phyloP scores from a whole-genome alignment of 495 filamentous ascomycete species.

The Bacidia gigantensis region DNA sequence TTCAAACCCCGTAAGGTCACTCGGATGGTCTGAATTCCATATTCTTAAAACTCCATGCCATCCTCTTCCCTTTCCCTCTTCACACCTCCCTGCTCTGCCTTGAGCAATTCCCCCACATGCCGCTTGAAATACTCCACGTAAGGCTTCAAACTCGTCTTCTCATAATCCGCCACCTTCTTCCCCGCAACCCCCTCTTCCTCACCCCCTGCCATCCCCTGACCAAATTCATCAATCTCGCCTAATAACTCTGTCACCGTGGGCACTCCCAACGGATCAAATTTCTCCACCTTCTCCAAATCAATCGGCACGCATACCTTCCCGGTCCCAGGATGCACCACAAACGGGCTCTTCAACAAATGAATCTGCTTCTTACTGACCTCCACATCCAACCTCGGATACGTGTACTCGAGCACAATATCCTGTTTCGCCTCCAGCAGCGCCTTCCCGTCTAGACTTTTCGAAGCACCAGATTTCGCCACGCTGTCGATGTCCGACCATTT shows the following conservation, averaged over 20 bases:
- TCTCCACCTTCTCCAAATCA: constrained; percentile 50
- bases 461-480: constrained; percentile 58
- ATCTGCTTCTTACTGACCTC: constrained; percentile 95
- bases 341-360: constrained; percentile 91
- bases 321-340: constrained; percentile 90
- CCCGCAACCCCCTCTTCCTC: constrained; percentile 22
- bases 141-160: constrained; percentile 89
- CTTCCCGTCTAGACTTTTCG: constrained; percentile 47
- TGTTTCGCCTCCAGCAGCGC: constrained; percentile 78
- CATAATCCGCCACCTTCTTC: constrained; percentile 65
- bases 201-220: constrained; percentile 11
- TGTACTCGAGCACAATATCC: constrained; percentile 91
- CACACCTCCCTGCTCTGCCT: constrained; percentile 54
- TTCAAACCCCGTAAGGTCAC: no score
- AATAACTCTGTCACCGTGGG: constrained; percentile 75
- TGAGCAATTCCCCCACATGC: constrained; percentile 65
- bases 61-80: constrained; percentile 60
- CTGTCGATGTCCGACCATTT: constrained; percentile 94
- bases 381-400: constrained; percentile 92
- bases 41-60: constrained; percentile 40
- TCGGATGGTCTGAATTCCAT: neutral
- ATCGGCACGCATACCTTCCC: constrained; percentile 93
- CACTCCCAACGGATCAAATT: constrained; percentile 76
- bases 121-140: constrained; percentile 80
- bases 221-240: constrained; percentile 68